Base-by-base conservation (phyloP, 176 grass and related monocot genomes). In the Elymus sibiricus region DNA sequence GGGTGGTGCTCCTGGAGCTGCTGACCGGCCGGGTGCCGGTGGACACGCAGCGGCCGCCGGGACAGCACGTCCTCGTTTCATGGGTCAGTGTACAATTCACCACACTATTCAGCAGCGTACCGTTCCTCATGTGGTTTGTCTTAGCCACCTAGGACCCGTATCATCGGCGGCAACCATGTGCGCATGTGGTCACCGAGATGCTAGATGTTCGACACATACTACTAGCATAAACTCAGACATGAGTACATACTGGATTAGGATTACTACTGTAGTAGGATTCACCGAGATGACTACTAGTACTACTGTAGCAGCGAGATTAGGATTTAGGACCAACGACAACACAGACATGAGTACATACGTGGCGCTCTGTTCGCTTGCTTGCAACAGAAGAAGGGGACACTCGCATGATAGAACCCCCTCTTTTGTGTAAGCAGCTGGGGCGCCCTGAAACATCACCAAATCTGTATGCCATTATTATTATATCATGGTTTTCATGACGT, bases 41-140 rank as follows among this genome's bases (percentile, higher is more conserved):
- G 16, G 94, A 96, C 87, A 91, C 87, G 44, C 86, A 87, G 72
- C 90, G 89, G 15, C 97, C 94, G 78, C 80, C 84, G 6, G 94
- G 97, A 43, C 90, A 99, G 77, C 97, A 99, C 61, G 92, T 99
- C 83, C 92, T 99, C 2, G 97, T 99, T 22, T 97, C 94, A 71
- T 99, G 97, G 97, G 97, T 96, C 76, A 81, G 82, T 91, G 1
- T 9, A 6, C 38, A 24, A 7, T 24, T 74, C 53, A 16, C 42
- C 7, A 74, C 39, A 46, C 40, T 47, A 1, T 4, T 74, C 40
- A 47, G 11, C 2, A 27, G 16, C 27, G 34, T 64, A 53, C 25
- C 47, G 12, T 19, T 27, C 26, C 43, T 49, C 60, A 53, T 55
- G 43, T 66, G 58, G 5, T 77, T 51, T 51, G 60, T 76, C 56